These are phyloP conservation scores for Trichophyton simii DNA, from an alignment of 2,329 filamentous ascomycete genomes.

Conservation along the genomic window DNA sequence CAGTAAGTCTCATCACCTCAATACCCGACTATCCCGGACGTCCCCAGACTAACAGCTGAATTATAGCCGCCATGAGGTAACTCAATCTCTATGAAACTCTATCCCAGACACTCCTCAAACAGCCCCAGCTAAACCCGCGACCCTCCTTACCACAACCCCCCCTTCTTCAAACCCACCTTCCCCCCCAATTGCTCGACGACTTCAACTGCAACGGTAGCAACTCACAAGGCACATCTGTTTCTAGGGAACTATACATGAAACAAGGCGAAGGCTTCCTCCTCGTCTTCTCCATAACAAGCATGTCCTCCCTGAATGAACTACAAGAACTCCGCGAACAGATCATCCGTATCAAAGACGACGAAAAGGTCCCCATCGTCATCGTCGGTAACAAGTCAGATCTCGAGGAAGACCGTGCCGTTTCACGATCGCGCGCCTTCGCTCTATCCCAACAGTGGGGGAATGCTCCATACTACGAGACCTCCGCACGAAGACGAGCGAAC, in stretches of 20 bases:
- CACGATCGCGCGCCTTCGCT: slow-evolving; percentile 65
- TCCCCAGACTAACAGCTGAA: slow-evolving; percentile 1
- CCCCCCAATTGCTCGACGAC: background rate
- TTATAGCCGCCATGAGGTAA: slow-evolving; percentile 46
- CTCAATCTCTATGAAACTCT: slow-evolving; percentile 6
- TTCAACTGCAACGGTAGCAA: background rate
- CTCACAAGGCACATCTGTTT: background rate
- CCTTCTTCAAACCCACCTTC: background rate
- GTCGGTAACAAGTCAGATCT: slow-evolving; percentile 87
- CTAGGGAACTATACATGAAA: slow-evolving; percentile 78
- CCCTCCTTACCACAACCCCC: background rate
- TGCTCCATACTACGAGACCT: slow-evolving; percentile 83
- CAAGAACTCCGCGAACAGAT: slow-evolving; percentile 76
- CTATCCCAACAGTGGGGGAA: slow-evolving; percentile 78
- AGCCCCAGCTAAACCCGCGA: background rate
- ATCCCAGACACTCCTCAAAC: background rate
- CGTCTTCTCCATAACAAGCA: slow-evolving; percentile 82
- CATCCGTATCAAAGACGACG: slow-evolving; percentile 79
- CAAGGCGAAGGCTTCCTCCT: slow-evolving; percentile 83
- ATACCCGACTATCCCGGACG: background rate
- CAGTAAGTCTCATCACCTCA: slow-evolving; percentile 46
- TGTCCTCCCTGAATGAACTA: slow-evolving; percentile 70
- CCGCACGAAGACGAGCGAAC: slow-evolving; percentile 68
- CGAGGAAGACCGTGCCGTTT: slow-evolving; percentile 70
- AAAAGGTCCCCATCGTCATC: slow-evolving; percentile 73